These are phyloP conservation scores for Leptographium lundbergii DNA, from an alignment of 2,329 filamentous ascomycete genomes.

Conservation along the genomic window DNA sequence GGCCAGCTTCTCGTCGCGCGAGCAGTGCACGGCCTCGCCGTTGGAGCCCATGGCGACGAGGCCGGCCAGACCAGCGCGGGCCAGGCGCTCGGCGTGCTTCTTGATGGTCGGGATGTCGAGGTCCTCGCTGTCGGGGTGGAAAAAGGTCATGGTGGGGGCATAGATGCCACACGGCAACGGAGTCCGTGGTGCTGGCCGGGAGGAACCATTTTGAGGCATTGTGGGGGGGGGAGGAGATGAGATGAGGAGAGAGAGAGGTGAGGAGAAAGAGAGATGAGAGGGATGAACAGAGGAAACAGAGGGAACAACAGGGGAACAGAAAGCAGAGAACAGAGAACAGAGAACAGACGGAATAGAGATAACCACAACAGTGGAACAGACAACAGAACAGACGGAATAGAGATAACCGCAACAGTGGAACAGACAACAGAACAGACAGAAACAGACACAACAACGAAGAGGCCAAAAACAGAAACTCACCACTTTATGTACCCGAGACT, in stretches of 20 bases:
- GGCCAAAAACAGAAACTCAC: no score
- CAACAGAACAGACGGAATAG: no score
- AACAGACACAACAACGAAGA: no score
- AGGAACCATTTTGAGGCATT: conserved; percentile 5
- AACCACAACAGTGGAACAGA: no score
- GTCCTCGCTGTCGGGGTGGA: conserved; percentile 71
- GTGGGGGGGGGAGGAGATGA: neutral
- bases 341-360: neutral
- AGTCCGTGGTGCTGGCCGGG: conserved; percentile 27
- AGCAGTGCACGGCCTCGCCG: conserved; percentile 78
- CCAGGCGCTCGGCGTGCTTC: conserved; percentile 67
- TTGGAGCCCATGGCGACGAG: conserved; percentile 84
- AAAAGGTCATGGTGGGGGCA: conserved; percentile 84
- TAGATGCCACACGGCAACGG: conserved; percentile 73
- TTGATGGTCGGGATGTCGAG: conserved; percentile 70
- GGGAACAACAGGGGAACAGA: neutral
- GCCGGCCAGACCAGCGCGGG: conserved; percentile 64
- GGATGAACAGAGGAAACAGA: neutral
- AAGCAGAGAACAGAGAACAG: neutral
- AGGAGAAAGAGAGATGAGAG: neutral
- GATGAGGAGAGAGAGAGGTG: neutral
- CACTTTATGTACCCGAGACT: no score
- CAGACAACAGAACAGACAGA: neutral
- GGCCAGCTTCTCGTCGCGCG: conserved; percentile 59
- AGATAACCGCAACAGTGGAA: no score